Evolutionary conservation across 202 grass and related monocot genomes (phyloP).

Genomic region (Setaria viridis): DNA sequence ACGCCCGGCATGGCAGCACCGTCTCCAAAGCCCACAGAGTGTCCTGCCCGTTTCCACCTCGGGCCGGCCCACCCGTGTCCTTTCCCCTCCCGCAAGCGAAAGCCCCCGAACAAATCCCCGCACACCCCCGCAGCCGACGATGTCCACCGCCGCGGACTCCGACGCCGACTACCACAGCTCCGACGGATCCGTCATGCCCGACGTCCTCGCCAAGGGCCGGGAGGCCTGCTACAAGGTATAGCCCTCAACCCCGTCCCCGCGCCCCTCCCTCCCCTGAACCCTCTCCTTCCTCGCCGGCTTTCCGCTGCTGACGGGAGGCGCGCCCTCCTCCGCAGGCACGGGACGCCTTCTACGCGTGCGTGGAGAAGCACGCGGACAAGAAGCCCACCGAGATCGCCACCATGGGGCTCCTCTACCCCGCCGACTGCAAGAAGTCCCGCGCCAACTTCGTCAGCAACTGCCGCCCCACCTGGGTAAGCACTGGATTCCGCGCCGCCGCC

Average conservation of each 20-base stretch:
- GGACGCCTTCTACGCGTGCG: constrained; percentile 85
- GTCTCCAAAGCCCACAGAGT: no score
- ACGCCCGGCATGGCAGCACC: neutral
- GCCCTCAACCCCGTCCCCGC: neutral
- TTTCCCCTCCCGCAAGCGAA: constrained; percentile 44
- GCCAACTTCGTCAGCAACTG: constrained; percentile 72
- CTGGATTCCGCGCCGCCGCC: neutral
- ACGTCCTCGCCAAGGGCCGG: constrained; percentile 83
- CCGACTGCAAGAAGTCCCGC: constrained; percentile 78
- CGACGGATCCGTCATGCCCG: constrained; percentile 64
- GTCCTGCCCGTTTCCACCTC: neutral
- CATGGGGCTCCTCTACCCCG: constrained; percentile 77
- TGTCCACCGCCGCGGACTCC: constrained; percentile 37
- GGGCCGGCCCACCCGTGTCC: constrained; percentile 9
- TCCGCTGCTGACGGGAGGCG: constrained; percentile 18
- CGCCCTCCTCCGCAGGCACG: constrained; percentile 56
- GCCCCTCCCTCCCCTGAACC: no score
- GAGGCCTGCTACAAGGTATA: constrained; percentile 86
- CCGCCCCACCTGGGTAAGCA: constrained; percentile 69
- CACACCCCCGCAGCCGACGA: constrained; percentile 24
- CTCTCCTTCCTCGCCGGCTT: neutral
- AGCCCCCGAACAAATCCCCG: constrained; percentile 34
- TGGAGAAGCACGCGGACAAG: constrained; percentile 86
- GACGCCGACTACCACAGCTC: constrained; percentile 18
- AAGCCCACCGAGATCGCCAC: constrained; percentile 90